Base-by-base conservation (phyloP, 352 stramenopile genomes). In the Phytophthora pluvialis region DNA sequence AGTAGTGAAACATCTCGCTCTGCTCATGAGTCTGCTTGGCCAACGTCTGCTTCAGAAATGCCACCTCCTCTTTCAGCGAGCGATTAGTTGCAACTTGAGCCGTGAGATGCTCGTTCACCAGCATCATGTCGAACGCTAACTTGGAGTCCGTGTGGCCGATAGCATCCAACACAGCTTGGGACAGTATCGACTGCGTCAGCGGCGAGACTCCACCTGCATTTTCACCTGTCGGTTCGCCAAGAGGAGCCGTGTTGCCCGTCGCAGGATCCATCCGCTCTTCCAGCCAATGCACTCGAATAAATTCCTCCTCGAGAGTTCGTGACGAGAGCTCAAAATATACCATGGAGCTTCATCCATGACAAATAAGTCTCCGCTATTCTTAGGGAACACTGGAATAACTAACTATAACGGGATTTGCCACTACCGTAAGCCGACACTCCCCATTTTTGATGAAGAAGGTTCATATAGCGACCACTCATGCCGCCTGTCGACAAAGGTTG, bases 1-100 rank as follows among this genome's bases (percentile, higher is more conserved):
- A 84, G 59, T 95, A 94, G 50, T 91, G 90, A 56, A 95, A 95
- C 67, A 96, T 91, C 26, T 96, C 90, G 42, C 71, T 86, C 55
- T 94, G 77, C 33, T 94, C 80, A 16, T 77, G 71, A 1, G 62
- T 78, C 36, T 79, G 72, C 12, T 72, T 77, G 12, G 63, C 73
- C 45, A 89, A 40, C 28, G 63, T 51, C 16, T 78, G 53, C 38
- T 83, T 83, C 6, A 93, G 46, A 38, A 88, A 79, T 16, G 60
- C 43, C 6, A 77, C 72, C 45, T 91, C 78, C 5, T 79, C 64
- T n/a, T 81, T 81, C 18, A 80, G 16, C 9, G 56, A 72, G 12
- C 60, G 67, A 53, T 78, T 78, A 5, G 77, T 71, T 1, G 45
- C 42, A 18, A 86, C 77, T 42, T 67, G 73, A 21, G n/a, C 6